Conservation (phyloP, 2,329 filamentous ascomycete species). For the Epicoccum nigrum region DNA sequence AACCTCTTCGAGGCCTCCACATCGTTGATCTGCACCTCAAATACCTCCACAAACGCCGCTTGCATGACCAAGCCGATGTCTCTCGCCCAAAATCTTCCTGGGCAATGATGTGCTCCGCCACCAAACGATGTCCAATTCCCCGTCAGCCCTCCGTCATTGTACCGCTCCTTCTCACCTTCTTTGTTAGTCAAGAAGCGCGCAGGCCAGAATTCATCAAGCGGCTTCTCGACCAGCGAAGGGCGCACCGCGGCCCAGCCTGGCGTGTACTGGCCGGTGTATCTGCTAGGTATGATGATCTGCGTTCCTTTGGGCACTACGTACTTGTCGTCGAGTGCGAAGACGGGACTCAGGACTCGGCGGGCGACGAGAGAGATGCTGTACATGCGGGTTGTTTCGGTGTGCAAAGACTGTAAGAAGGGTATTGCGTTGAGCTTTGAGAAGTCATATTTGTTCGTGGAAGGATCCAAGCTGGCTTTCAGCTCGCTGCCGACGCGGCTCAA, state of each 20-base stretch:
- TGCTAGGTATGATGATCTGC: slow-evolving; percentile 17
- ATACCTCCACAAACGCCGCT: neutral
- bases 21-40: neutral
- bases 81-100: slow-evolving; percentile 22
- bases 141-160: slow-evolving; percentile 21
- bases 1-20: neutral
- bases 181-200: slow-evolving; percentile 17
- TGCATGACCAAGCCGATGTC: slow-evolving; percentile 22
- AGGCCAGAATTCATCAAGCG: slow-evolving; percentile 21
- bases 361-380: slow-evolving; percentile 17
- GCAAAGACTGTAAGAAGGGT: slow-evolving; percentile 23
- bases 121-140: slow-evolving; percentile 26
- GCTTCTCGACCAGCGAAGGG: neutral
- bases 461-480: too few species aligned
- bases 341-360: slow-evolving; percentile 8
- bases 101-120: slow-evolving; percentile 28
- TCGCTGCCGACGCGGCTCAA: too few species aligned
- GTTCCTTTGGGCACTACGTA: slow-evolving; percentile 21
- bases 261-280: slow-evolving; percentile 13
- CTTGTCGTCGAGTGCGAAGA: slow-evolving; percentile 18
- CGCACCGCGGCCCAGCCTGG: slow-evolving; percentile 4
- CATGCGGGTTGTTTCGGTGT: slow-evolving; percentile 21
- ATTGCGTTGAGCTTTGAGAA: too few species aligned
- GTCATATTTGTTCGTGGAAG: too few species aligned
- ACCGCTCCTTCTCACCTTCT: slow-evolving; percentile 8